Evolutionary conservation across 768 basidiomycete genomes (phyloP), one percentile per base, ranked within the genome.

Genomic region (Psilocybe cyanescens): DNA sequence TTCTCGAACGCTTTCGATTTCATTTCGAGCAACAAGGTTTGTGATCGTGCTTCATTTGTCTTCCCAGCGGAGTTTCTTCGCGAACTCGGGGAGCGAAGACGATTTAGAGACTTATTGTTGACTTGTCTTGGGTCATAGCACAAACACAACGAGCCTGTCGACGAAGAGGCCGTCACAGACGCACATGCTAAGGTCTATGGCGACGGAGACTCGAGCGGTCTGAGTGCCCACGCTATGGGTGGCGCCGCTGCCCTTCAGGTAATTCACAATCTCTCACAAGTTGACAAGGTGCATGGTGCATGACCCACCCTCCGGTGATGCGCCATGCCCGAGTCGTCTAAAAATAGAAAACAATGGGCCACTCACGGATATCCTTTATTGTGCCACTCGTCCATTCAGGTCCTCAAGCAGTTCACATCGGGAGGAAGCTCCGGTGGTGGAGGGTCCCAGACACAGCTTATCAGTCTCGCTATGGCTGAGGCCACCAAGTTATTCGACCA

Each of bases 391-490:
- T 52, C 11, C 45, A 29, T 55, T 31, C 69, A 92, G 87, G 81
- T 81, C 6, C 71, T 93, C 60, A 88, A 92, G 76, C 69, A 80
- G 66, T 91, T 91, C 77, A 88, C 89, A 2, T 84, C 83, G 3
- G 84, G 88, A 4, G 58, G 74, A 37, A 68, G 71, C 37, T 75
- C 75, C 5, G 53, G 70, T 31, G 68, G 71, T 14, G 75, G 76
- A 4, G 81, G 78, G 29, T 76, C 80, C 49, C 80, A 83, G 71
- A 86, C 85, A 41, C 73, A 95, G 72, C 77, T 96, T 61, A 87
- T 97, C 74, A 90, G 90, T 68, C 74, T 94, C 73, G 94, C 95
- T 3, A 94, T 97, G 92, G 85, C 86, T 0, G 89, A 96, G 66
- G 90, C 87, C 0, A 77, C 83, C 14, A 90, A 92, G 71, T 75